phyloP scores from a whole-genome alignment of 179 eudicot species.

The Actinidia polygama region DNA sequence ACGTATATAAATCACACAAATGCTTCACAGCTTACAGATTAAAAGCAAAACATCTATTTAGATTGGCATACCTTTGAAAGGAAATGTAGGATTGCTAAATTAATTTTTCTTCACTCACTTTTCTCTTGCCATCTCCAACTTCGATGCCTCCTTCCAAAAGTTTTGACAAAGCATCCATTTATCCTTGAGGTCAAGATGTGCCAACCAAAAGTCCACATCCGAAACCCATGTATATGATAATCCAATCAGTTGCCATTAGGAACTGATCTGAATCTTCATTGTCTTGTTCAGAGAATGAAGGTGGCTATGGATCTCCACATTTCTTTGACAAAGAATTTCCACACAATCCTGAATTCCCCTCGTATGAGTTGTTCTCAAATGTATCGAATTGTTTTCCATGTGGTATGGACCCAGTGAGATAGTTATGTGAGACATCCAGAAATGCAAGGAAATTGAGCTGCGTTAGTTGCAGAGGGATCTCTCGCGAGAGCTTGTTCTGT shows the following conservation, averaged over 20 bases:
- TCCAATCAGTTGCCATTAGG: constrained; percentile 29
- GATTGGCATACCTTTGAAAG: too few relatives aligned
- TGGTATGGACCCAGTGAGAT: neutral
- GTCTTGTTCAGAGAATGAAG: neutral
- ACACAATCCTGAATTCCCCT: neutral
- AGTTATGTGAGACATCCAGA: neutral
- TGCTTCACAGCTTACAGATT: too few relatives aligned
- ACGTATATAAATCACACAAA: too few relatives aligned
- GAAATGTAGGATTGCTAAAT: too few relatives aligned
- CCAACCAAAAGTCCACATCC: constrained; percentile 38
- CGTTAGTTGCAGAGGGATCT: neutral
- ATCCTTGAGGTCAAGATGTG: neutral
- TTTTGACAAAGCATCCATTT: constrained; percentile 11
- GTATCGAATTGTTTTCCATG: neutral
- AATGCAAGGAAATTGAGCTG: neutral
- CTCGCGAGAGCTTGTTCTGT: neutral
- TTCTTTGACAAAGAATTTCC: neutral
- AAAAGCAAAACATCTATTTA: too few relatives aligned
- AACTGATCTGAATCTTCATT: neutral
- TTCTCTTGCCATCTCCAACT: neutral
- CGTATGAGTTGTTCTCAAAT: neutral
- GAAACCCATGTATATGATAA: constrained; percentile 31
- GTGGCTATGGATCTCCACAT: neutral
- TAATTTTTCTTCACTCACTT: neutral
- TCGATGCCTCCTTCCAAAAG: neutral